phyloP scores from a whole-genome alignment of 306 rosid species.

The Castanea mollissima region DNA sequence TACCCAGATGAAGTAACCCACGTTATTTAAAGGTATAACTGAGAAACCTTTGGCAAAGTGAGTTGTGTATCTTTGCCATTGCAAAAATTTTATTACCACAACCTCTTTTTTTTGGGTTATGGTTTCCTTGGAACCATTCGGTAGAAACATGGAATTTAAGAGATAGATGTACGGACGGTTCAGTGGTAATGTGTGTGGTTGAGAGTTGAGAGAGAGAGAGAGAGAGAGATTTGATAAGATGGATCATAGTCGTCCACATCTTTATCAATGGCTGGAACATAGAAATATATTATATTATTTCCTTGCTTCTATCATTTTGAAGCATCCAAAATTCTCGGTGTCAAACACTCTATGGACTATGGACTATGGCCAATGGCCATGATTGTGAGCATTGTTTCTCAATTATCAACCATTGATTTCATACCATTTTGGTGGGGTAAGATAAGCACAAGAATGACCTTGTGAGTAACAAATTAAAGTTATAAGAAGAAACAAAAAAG shows the following conservation, averaged over 20 bases:
- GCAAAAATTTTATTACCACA: no score
- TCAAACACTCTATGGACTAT: constrained; percentile 7
- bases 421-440: not conserved
- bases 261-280: constrained; percentile 15
- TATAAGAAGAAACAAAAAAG: not conserved
- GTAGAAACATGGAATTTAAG: no score
- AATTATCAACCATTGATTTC: not conserved
- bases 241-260: constrained; percentile 23
- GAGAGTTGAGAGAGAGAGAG: not conserved
- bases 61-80: no score
- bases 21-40: no score
- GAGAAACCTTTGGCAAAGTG: no score
- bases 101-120: no score
- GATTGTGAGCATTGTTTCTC: constrained; percentile 6
- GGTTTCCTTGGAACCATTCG: no score
- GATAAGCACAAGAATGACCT: constrained; percentile 2
- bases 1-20: no score
- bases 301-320: constrained; percentile 28
- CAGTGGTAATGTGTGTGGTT: not conserved
- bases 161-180: not conserved
- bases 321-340: constrained; percentile 48
- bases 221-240: constrained; percentile 24
- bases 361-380: not conserved
- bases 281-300: not conserved
- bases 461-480: not conserved